Percentiles rank a stretch among this genome's conserved stretches.
phyloP scores from a whole-genome alignment of 306 rosid genomes.

The Clitoria ternatea region DNA sequence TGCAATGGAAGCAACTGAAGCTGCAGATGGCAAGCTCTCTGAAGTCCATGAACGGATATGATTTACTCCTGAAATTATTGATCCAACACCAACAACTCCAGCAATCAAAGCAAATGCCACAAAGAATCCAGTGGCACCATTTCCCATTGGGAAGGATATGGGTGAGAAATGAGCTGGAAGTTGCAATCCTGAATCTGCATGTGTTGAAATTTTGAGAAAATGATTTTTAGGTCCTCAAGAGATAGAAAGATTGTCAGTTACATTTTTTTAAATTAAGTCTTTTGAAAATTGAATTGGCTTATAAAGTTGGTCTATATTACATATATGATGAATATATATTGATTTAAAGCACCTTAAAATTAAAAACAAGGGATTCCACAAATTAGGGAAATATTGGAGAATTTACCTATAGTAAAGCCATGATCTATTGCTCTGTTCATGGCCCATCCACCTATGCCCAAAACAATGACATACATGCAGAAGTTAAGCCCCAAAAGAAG shows the following conservation, averaged over 20 bases:
- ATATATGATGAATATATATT: too few relatives aligned
- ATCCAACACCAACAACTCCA: conserved; percentile 83
- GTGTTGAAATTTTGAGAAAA: background rate
- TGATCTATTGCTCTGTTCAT: conserved; percentile 82
- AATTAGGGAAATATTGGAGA: background rate
- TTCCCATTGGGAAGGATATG: conserved; percentile 88
- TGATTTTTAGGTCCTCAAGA: background rate
- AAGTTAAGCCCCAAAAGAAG: conserved; percentile 75
- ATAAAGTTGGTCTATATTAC: too few relatives aligned
- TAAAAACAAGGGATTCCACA: background rate
- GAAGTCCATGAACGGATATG: conserved; percentile 77
- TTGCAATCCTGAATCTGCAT: conserved; percentile 56
- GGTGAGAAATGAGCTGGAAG: conserved; percentile 95
- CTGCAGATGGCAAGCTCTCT: conserved; percentile 84
- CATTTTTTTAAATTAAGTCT: too few relatives aligned
- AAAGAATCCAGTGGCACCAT: conserved; percentile 96
- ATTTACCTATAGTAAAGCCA: conserved; percentile 75
- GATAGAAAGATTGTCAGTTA: too few relatives aligned
- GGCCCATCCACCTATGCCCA: conserved; percentile 96
- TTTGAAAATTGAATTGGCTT: too few relatives aligned
- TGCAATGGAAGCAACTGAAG: conserved; percentile 68
- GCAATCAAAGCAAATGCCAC: conserved; percentile 80
- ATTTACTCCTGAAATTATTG: conserved; percentile 59
- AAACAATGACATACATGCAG: conserved; percentile 82
- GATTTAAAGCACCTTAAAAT: background rate